These are phyloP conservation scores for Stentor roeselii DNA, from an alignment of 73 alveolate genomes.

Conservation along the genomic window DNA sequence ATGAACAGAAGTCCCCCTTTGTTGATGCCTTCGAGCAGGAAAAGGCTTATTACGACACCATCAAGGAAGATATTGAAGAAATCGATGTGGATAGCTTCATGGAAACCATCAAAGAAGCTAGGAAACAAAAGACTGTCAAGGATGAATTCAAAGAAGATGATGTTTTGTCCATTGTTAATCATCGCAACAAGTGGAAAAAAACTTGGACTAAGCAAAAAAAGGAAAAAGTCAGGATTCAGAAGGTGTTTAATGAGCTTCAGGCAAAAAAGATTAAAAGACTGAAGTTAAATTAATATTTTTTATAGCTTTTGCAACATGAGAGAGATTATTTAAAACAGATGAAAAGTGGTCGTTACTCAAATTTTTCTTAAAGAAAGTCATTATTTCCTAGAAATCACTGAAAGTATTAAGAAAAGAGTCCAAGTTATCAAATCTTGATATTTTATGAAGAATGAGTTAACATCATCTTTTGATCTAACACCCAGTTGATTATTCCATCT, in stretches of 20 bases:
- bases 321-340: too few relatives aligned
- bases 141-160: conserved; percentile 13
- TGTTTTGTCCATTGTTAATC: conserved; percentile 14
- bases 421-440: too few relatives aligned
- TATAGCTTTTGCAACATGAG: too few relatives aligned
- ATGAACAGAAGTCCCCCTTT: not conserved
- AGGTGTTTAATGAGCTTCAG: not conserved
- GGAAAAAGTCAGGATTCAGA: not conserved
- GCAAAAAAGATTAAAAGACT: not conserved
- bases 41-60: not conserved
- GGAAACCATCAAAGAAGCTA: conserved; percentile 16
- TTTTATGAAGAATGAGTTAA: too few relatives aligned
- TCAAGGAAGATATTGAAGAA: not conserved
- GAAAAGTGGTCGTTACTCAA: too few relatives aligned
- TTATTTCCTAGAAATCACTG: too few relatives aligned
- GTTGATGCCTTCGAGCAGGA: not conserved
- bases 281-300: conserved; percentile 9
- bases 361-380: too few relatives aligned
- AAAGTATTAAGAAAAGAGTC: too few relatives aligned
- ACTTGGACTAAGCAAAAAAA: conserved; percentile 12
- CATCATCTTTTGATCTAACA: too few relatives aligned
- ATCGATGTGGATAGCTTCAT: conserved; percentile 14
- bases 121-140: not conserved
- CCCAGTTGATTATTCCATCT: too few relatives aligned
- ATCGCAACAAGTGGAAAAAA: conserved; percentile 16